Conservation (phyloP, 805 yeast species). For the Cyberlindnera samutprakarnensis region DNA sequence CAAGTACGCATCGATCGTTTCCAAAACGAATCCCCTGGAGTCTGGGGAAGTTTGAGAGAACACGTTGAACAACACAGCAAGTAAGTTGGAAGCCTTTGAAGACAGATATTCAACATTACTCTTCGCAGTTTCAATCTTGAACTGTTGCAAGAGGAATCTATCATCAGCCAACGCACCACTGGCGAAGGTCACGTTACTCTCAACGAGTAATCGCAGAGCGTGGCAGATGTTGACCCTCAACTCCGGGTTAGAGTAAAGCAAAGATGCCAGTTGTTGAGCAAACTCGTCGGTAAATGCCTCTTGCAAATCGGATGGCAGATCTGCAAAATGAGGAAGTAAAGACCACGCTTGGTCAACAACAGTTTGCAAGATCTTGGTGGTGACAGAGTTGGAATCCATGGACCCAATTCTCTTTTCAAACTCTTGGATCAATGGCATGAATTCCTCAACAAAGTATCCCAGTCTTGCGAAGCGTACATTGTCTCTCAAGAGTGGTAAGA, state of each 20-base stretch:
- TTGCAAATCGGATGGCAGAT: constrained; percentile 69
- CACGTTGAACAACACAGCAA: constrained; percentile 86
- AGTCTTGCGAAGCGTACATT: constrained; percentile 68
- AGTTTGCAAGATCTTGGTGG: constrained; percentile 74
- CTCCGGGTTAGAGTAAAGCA: constrained; percentile 67
- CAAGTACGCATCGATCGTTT: constrained; percentile 76
- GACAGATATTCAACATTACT: constrained; percentile 57
- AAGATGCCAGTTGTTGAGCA: constrained; percentile 68
- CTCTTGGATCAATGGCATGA: constrained; percentile 57
- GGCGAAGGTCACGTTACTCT: constrained; percentile 59
- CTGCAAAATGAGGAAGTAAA: constrained; percentile 81
- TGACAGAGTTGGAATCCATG: constrained; percentile 50
- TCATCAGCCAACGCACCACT: constrained; percentile 53
- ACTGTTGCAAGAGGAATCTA: constrained; percentile 49
- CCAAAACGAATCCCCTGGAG: constrained; percentile 75
- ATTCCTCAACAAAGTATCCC: constrained; percentile 49
- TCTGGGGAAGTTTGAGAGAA: constrained; percentile 85
- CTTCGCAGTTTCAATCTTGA: constrained; percentile 49
- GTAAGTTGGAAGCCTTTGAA: constrained; percentile 59
- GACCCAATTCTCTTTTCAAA: constrained; percentile 42
- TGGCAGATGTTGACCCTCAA: constrained; percentile 80
- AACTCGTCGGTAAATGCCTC: constrained; percentile 63
- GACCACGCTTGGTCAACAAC: constrained; percentile 91
- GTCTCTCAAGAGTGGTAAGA: constrained; percentile 85
- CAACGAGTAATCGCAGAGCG: constrained; percentile 69